Base-by-base conservation (phyloP, 345 rosid genomes). In the Diplotaxis tenuifolia region DNA sequence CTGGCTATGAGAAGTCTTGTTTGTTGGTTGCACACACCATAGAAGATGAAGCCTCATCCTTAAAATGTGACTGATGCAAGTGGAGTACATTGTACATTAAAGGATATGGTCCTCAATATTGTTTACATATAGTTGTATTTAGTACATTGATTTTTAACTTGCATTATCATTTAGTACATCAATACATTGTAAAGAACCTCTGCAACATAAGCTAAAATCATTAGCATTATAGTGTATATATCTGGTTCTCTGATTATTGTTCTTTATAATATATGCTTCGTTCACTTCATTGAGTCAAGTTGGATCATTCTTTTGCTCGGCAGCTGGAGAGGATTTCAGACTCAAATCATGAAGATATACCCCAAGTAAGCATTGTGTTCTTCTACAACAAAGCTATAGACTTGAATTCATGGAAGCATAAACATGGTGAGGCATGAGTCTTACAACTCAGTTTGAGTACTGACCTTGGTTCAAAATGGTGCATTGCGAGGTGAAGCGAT, bases 321-420 rank as follows among this genome's bases (percentile, higher is more conserved):
- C 19, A 25, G 1, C 11, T 55, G 53, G 25, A 38, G 10, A 11
- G 36, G 38, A 7, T 66, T 61, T 21, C 65, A 83, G 84, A 52
- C 80, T n/a, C 78, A 71, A 27, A 22, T 83, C 25, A 73, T 83
- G 84, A 55, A 79, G 78, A 78, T 78, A 25, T 78, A 76, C 54
- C 81, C 84, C 31, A 70, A 52, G 15, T 83, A 15, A 32, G 53
- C 2, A 61, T 80, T 9, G 65, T 62, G n/a, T n/a, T n/a, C n/a
- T n/a, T n/a, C n/a, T n/a, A n/a, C n/a, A n/a, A n/a, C n/a, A n/a
- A n/a, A n/a, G n/a, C n/a, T n/a, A n/a, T n/a, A n/a, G n/a, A n/a
- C n/a, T n/a, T n/a, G n/a, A n/a, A n/a, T n/a, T n/a, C n/a, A n/a
- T n/a, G n/a, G n/a, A n/a, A n/a, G n/a, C n/a, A n/a, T n/a, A n/a